Evolutionary conservation across 345 rosid species (phyloP), one percentile per base, ranked within the genome.

Genomic region (Acer campestre): DNA sequence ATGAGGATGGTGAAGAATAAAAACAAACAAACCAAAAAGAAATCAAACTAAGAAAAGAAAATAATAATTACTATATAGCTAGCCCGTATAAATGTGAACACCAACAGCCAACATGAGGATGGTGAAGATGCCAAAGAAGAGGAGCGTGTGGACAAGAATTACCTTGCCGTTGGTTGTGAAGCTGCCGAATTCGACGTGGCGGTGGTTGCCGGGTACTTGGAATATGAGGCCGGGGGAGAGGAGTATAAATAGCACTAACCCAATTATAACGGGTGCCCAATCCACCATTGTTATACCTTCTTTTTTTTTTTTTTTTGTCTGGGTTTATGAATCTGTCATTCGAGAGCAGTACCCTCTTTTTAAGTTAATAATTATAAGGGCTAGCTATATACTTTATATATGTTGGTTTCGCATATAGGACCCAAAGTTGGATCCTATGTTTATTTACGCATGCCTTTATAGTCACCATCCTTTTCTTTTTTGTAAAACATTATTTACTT

Each of bases 251-350:
- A 88, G 83, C 64, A 88, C 9, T 29, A 79, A 25, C 42, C 89
- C 93, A 10, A 88, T 3, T 2, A 89, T 7, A 49, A 87, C 67
- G 0, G 93, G 93, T 51, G 86, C 93, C 93, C 93, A 89, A 67
- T 89, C 93, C 76, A 62, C 35, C 89, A 88, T 89, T 78, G 68
- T 48, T 71, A 3, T 11, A 11, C 31, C 20, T 14, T 14, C 0
- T 46, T 10, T 16, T 51, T 51, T 0, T 25, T 25, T 29, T 29
- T 29, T 29, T 29, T 29, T 1, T 2, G 1, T 16, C 58, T 1
- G 58, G 58, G 1, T 53, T 53, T 53, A 49, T 49, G 5, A 35
- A 35, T 35, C 38, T 35, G 38, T 35, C 38, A 35, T 35, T 35
- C 7, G 38, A 35, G 38, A 35, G 38, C 38, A 35, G 38, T 35